These are phyloP conservation scores for Moniliophthora roreri DNA, from an alignment of 1,284 basidiomycete genomes.

Conservation along the genomic window DNA sequence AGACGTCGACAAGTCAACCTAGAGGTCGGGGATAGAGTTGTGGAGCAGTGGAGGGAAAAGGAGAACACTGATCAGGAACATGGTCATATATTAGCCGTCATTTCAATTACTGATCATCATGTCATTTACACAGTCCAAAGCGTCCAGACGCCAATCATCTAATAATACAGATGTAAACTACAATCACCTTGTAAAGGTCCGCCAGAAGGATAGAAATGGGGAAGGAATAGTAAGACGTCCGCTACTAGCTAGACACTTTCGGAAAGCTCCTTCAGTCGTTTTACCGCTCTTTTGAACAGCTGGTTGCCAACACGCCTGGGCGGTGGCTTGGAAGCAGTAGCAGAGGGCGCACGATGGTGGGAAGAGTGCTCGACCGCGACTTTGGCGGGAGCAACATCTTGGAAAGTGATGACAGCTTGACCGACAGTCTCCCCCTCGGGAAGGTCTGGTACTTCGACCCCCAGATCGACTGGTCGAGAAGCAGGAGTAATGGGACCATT, in stretches of 20 bases:
- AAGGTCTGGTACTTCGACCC: constrained; percentile 39
- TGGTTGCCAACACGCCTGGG: constrained; percentile 14
- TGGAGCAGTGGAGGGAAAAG: background rate
- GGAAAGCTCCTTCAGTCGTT: constrained; percentile 15
- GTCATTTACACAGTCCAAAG: background rate
- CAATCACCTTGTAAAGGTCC: background rate
- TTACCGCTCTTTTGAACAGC: constrained; percentile 13
- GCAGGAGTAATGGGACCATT: constrained; percentile 49
- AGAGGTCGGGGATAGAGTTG: background rate
- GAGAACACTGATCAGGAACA: background rate
- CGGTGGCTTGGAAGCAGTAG: constrained; percentile 12
- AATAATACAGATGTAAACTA: too few species aligned
- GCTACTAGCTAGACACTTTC: constrained; percentile 10
- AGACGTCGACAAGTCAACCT: background rate
- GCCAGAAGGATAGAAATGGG: constrained; percentile 2
- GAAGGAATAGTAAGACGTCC: constrained; percentile 5
- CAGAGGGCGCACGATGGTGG: constrained; percentile 15
- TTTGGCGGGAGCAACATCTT: background rate
- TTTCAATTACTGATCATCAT: too few species aligned
- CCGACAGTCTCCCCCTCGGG: constrained; percentile 33
- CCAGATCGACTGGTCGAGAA: constrained; percentile 37
- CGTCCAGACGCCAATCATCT: constrained; percentile 7
- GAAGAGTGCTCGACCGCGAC: background rate
- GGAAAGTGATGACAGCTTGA: constrained; percentile 4
- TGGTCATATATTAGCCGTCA: too few species aligned